phyloP scores from a whole-genome alignment of 2,329 filamentous ascomycete species.

The Botryotinia calthae region DNA sequence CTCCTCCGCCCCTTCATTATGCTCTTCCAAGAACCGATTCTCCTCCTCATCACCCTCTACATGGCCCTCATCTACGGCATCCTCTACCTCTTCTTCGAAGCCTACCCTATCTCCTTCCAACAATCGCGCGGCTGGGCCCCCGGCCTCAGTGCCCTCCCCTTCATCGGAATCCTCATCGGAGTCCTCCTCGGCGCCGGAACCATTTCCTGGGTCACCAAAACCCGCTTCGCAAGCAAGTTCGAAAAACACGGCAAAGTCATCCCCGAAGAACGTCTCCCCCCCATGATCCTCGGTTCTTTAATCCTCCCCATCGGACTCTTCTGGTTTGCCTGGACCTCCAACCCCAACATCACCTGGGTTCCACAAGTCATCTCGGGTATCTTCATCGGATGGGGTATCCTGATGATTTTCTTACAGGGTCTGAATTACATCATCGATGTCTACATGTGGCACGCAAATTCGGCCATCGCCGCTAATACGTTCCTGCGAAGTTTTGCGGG shows the following conservation, averaged over 20 bases:
- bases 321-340: constrained; percentile 70
- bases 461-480: constrained; percentile 58
- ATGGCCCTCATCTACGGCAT: constrained; percentile 33
- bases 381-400: constrained; percentile 68
- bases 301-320: constrained; percentile 67
- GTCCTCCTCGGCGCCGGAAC: constrained; percentile 69
- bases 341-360: constrained; percentile 58
- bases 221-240: constrained; percentile 66
- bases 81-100: constrained; percentile 45
- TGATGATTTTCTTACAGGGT: constrained; percentile 14
- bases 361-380: constrained; percentile 61
- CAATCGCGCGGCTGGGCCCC: constrained; percentile 43
- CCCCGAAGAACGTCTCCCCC: constrained; percentile 65
- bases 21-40: constrained; percentile 39
- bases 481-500: constrained; percentile 55
- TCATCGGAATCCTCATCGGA: constrained; percentile 43
- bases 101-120: constrained; percentile 48
- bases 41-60: constrained; percentile 34
- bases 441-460: constrained; percentile 54
- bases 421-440: constrained; percentile 54
- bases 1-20: constrained; percentile 42
- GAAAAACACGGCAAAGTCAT: constrained; percentile 62
- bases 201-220: constrained; percentile 61
- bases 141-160: constrained; percentile 41
- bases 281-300: constrained; percentile 58